phyloP scores from a whole-genome alignment of 805 yeast species.

The Saturnispora besseyi region DNA sequence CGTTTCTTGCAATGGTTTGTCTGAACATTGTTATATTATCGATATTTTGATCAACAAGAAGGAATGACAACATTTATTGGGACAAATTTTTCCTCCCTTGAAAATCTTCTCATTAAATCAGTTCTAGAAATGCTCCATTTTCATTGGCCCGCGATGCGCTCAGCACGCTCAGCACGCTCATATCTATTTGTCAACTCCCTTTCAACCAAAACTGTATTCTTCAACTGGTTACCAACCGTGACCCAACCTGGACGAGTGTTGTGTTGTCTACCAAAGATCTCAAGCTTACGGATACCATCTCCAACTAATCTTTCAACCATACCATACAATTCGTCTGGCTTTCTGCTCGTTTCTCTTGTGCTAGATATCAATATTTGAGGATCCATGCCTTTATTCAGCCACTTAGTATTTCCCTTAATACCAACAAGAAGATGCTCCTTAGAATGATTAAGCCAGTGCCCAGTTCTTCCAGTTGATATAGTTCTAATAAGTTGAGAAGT shows the following conservation, averaged over 20 bases:
- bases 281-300: constrained; percentile 64
- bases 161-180: constrained; percentile 1
- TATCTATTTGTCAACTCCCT: constrained; percentile 35
- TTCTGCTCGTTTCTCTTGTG: constrained; percentile 81
- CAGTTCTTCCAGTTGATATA: constrained; percentile 91
- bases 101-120: not conserved
- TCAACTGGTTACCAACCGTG: constrained; percentile 70
- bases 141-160: constrained; percentile 4
- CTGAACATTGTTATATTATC: constrained; percentile 33
- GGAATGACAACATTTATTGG: not conserved
- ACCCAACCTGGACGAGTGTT: constrained; percentile 88
- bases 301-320: constrained; percentile 83
- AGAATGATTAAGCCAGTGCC: constrained; percentile 94
- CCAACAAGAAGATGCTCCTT: constrained; percentile 88
- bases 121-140: constrained; percentile 1
- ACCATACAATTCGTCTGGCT: constrained; percentile 86
- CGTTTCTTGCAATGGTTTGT: constrained; percentile 29
- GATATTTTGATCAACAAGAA: not conserved
- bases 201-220: constrained; percentile 50
- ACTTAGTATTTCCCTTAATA: constrained; percentile 65
- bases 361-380: constrained; percentile 71
- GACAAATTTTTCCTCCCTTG: not conserved
- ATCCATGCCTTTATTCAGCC: constrained; percentile 63
- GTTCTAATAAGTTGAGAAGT: constrained; percentile 82
- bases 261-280: constrained; percentile 82